These are phyloP conservation scores for Penicillium paneum DNA, from an alignment of 2,329 filamentous ascomycete species.

Conservation along the genomic window DNA sequence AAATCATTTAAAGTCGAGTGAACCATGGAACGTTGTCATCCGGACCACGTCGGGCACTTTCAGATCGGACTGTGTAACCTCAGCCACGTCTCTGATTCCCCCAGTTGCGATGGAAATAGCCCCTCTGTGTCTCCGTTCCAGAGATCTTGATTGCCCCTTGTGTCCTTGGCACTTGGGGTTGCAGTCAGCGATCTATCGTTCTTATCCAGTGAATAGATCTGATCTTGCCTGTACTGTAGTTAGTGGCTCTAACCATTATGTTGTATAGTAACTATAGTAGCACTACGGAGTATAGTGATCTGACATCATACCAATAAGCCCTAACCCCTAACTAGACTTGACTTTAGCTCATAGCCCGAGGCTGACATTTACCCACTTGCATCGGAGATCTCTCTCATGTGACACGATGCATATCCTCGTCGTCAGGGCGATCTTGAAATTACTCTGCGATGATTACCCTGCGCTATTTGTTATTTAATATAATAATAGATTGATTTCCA, in stretches of 20 bases:
- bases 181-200: no score
- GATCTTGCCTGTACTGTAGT: no score
- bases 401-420: neutral
- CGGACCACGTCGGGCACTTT: conserved; percentile 4
- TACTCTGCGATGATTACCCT: neutral
- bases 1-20: neutral
- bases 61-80: conserved; percentile 6
- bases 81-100: conserved; percentile 4
- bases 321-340: conserved; percentile 1
- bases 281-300: no score
- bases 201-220: no score
- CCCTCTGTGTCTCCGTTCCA: neutral
- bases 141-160: neutral
- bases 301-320: conserved; percentile 16
- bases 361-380: conserved; percentile 13
- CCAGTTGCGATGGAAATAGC: conserved; percentile 4
- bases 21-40: conserved; percentile 7
- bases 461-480: neutral
- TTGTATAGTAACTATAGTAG: no score
- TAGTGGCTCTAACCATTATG: no score
- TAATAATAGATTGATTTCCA: conserved; percentile 1
- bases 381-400: conserved; percentile 19
- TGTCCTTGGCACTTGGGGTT: neutral
- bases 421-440: neutral
- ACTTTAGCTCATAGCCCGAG: conserved; percentile 5